A percentile compares a stretch with the other conserved stretches of the same genome.
Conservation (phyloP, 192 early-diverging fungal species). For the Hyaloraphidium curvatum region DNA sequence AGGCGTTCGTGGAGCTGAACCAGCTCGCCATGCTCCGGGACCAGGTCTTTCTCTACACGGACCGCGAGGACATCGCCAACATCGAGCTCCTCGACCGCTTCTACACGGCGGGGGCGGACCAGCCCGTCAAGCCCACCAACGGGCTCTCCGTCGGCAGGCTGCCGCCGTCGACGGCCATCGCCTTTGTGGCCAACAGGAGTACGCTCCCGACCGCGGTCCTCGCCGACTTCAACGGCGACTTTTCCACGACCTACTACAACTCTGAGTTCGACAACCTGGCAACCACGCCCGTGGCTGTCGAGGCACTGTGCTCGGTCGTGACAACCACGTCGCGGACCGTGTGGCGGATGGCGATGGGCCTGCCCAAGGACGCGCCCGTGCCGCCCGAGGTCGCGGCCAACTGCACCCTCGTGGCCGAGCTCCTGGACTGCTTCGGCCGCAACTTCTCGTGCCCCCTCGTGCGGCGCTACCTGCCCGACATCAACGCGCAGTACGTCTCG, state of each 20-base stretch:
- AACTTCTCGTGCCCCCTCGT: not conserved
- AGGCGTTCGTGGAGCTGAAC: constrained; percentile 47
- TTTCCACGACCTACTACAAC: constrained; percentile 35
- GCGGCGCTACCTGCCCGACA: not conserved
- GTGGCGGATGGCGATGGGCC: not conserved
- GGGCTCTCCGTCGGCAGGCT: constrained; percentile 13
- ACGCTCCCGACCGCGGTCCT: constrained; percentile 30
- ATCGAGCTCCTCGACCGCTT: not conserved
- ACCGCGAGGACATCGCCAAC: constrained; percentile 4
- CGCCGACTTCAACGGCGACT: constrained; percentile 6
- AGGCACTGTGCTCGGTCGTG: not conserved
- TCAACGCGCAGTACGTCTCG: not conserved
- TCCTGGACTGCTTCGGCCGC: not conserved
- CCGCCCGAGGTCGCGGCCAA: not conserved
- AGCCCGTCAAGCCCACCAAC: not conserved
- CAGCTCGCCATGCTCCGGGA: constrained; percentile 21
- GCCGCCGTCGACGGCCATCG: constrained; percentile 52
- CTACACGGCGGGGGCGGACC: constrained; percentile 13
- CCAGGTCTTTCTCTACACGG: not conserved
- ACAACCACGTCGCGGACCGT: not conserved
- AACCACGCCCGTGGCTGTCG: not conserved
- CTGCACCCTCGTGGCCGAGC: not conserved
- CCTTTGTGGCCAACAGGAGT: constrained; percentile 38
- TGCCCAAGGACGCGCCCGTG: not conserved
- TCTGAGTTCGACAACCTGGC: constrained; percentile 28